Conservation (phyloP, 2,329 filamentous ascomycete species). For the Aspergillus fructus region DNA sequence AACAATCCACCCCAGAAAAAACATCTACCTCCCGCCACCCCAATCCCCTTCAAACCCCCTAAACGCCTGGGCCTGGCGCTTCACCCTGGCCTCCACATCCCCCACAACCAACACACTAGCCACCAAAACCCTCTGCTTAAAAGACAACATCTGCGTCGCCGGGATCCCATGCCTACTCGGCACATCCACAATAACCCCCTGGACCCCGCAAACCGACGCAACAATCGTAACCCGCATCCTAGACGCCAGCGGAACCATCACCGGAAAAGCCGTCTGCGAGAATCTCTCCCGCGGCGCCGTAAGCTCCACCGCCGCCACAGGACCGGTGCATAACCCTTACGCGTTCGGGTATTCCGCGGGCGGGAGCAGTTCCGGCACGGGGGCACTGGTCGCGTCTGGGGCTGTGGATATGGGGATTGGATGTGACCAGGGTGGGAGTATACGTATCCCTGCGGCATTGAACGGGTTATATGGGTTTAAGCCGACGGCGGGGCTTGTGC, state of each 20-base stretch:
- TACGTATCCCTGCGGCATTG: neutral
- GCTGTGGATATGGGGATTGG: conserved; percentile 1
- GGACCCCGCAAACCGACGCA: conserved; percentile 35
- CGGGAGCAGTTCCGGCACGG: conserved; percentile 49
- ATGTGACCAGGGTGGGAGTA: neutral
- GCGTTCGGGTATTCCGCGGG: conserved; percentile 36
- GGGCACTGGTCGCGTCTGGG: conserved; percentile 37
- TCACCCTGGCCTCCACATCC: neutral
- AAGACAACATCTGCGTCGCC: conserved; percentile 50
- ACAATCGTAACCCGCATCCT: conserved; percentile 38
- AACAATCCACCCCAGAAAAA: neutral
- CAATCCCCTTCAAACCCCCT: neutral
- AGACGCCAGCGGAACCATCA: conserved; percentile 32
- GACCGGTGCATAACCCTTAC: conserved; percentile 50
- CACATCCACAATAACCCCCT: neutral
- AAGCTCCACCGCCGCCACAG: conserved; percentile 46
- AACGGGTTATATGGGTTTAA: neutral
- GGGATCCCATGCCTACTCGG: conserved; percentile 48
- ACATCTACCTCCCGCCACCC: neutral
- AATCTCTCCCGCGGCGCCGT: conserved; percentile 47
- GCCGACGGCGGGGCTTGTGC: neutral
- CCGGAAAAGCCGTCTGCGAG: conserved; percentile 50
- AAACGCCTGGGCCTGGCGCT: conserved; percentile 1
- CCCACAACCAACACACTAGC: no score
- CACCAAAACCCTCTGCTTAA: conserved; percentile 32